Conservation (phyloP, 1,284 basidiomycete genomes). For the Cryptococcus sp. region DNA sequence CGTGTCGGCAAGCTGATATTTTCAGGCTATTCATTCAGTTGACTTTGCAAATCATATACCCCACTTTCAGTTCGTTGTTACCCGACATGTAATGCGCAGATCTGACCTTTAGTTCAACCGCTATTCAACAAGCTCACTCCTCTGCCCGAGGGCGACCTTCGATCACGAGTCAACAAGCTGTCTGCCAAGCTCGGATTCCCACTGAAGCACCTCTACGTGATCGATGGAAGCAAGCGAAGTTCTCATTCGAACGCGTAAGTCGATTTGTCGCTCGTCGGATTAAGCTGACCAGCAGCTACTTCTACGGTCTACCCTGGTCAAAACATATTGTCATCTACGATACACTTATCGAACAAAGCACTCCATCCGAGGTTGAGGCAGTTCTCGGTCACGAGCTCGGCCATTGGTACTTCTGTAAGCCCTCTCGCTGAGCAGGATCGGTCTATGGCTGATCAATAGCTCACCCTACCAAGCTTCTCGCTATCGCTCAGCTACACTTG, state of each 20-base stretch:
- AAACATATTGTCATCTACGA: slow-evolving; percentile 98
- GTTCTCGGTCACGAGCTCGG: slow-evolving; percentile 88
- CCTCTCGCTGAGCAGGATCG: neutral
- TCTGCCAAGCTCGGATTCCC: slow-evolving; percentile 84
- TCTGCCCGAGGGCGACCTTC: slow-evolving; percentile 66
- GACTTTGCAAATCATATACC: slow-evolving; percentile 77
- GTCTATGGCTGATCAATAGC: slow-evolving; percentile 30
- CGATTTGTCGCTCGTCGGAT: slow-evolving; percentile 4
- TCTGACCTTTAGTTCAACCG: slow-evolving; percentile 61
- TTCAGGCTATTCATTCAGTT: slow-evolving; percentile 74
- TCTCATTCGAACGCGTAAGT: slow-evolving; percentile 81
- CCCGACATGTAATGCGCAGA: neutral
- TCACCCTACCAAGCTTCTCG: slow-evolving; percentile 84
- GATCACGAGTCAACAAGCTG: slow-evolving; percentile 67
- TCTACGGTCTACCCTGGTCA: slow-evolving; percentile 90
- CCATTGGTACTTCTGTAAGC: slow-evolving; percentile 73
- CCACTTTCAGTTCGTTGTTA: slow-evolving; percentile 59
- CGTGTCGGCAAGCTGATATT: slow-evolving; percentile 7
- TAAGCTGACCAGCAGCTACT: slow-evolving; percentile 55
- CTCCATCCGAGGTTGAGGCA: slow-evolving; percentile 83
- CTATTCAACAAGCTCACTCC: slow-evolving; percentile 96
- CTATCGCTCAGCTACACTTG: slow-evolving; percentile 79
- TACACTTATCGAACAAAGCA: slow-evolving; percentile 86
- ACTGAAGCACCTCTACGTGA: slow-evolving; percentile 89
- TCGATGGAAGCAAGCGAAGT: slow-evolving; percentile 92